Percentiles rank a stretch among this genome's conserved stretches.
Conservation (phyloP, 257 asterid species). For the Leptodermis oblonga region DNA sequence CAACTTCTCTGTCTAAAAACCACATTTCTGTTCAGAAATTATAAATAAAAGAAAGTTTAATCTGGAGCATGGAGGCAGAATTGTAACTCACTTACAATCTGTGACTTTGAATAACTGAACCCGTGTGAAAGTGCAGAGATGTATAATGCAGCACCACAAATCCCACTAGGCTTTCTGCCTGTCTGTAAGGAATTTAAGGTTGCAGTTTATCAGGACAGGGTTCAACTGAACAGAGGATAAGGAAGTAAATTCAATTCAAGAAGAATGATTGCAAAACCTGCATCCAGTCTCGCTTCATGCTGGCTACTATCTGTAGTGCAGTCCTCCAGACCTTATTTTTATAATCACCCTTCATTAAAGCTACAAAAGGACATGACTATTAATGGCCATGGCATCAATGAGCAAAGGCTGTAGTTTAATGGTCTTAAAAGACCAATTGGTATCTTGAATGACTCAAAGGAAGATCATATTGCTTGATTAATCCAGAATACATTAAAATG, state of each 20-base stretch:
- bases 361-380: background rate
- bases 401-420: background rate
- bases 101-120: slow-evolving; percentile 54
- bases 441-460: background rate
- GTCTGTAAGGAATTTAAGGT: slow-evolving; percentile 40
- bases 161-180: slow-evolving; percentile 95
- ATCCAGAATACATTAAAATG: background rate
- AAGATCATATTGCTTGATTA: background rate
- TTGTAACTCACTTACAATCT: slow-evolving; percentile 53
- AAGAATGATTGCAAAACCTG: slow-evolving; percentile 36
- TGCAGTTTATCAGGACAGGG: background rate
- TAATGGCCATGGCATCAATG: no score
- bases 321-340: slow-evolving; percentile 20
- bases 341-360: background rate
- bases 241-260: background rate
- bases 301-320: slow-evolving; percentile 36
- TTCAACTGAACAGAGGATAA: background rate
- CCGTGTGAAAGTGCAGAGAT: slow-evolving; percentile 79
- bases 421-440: background rate
- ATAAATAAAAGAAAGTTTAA: background rate
- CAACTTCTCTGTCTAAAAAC: no score
- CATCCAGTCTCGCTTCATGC: slow-evolving; percentile 97
- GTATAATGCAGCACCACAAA: slow-evolving; percentile 90
- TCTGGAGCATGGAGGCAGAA: background rate
- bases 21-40: background rate